Evolutionary conservation across 139 green algal genomes (phyloP).

Genomic region (Edaphochlamys debaryana): DNA sequence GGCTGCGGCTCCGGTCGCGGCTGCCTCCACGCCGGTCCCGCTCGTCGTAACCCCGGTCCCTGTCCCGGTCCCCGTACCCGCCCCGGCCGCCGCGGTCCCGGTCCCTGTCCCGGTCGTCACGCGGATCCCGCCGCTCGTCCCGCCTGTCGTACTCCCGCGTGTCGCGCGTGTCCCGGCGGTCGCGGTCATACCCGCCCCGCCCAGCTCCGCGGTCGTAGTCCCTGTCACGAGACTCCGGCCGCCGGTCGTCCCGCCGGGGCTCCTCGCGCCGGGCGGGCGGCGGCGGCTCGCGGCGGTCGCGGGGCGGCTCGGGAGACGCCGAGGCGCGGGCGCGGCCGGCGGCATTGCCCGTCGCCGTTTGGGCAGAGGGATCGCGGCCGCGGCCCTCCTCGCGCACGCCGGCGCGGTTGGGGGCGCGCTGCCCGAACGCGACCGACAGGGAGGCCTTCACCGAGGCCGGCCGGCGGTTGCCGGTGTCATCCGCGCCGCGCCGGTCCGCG

Average conservation of each 20-base stretch:
- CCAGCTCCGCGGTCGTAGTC: constrained; percentile 14
- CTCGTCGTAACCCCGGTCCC: constrained; percentile 20
- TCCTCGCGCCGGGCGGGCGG: constrained; percentile 2
- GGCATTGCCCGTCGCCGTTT: background rate
- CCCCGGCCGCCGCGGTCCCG: background rate
- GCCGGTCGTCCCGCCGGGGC: too few species aligned
- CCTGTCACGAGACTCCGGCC: too few species aligned
- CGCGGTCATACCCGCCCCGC: constrained; percentile 7
- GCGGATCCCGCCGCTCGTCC: constrained; percentile 6
- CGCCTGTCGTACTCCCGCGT: background rate
- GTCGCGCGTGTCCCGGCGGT: background rate
- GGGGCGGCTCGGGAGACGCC: constrained; percentile 7
- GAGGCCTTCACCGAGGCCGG: constrained; percentile 92
- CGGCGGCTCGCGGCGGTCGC: constrained; percentile 10
- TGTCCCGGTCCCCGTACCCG: constrained; percentile 2
- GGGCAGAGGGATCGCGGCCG: constrained; percentile 43
- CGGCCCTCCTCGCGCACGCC: constrained; percentile 74
- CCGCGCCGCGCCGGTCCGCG: constrained; percentile 78
- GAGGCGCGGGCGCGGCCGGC: constrained; percentile 11
- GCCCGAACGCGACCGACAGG: constrained; percentile 91
- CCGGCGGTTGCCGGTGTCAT: constrained; percentile 68
- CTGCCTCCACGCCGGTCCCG: constrained; percentile 15
- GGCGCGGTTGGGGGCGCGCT: constrained; percentile 90
- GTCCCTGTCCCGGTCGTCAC: background rate
- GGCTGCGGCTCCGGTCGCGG: constrained; percentile 32